Evolutionary conservation across 2,329 filamentous ascomycete genomes (phyloP).

Genomic region (Aureobasidium sp.): DNA sequence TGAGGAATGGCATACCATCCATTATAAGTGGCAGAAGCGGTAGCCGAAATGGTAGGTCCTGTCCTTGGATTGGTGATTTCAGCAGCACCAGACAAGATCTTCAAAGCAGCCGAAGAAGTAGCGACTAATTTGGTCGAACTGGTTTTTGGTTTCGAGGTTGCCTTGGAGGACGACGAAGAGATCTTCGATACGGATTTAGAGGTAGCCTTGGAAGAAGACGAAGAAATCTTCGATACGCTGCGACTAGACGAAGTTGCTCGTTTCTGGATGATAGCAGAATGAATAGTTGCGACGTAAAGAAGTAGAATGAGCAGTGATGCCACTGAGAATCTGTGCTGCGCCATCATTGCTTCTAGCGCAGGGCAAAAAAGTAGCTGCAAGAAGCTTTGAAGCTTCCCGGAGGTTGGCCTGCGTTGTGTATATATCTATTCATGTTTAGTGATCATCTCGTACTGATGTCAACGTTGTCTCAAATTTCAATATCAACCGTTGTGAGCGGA

Average conservation of each 20-base stretch:
- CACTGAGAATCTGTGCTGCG: neutral
- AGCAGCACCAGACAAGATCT: neutral
- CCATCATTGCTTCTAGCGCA: neutral
- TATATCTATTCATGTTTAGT: neutral
- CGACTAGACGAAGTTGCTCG: neutral
- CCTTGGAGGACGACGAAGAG: neutral
- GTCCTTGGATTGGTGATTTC: neutral
- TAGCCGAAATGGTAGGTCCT: neutral
- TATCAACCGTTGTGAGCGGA: neutral
- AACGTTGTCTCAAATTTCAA: neutral
- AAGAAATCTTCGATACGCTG: neutral
- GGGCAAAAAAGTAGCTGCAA: neutral
- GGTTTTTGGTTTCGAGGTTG: neutral
- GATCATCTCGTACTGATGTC: neutral
- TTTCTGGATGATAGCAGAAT: neutral
- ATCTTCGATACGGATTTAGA: too few species aligned
- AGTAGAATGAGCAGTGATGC: neutral
- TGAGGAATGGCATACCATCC: neutral
- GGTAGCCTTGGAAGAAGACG: neutral
- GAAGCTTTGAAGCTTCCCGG: neutral
- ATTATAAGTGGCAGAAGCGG: neutral
- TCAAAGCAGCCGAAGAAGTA: neutral
- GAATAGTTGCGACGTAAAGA: neutral
- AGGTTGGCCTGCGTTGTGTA: neutral
- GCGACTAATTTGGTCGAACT: neutral